Base-by-base conservation (phyloP, 371 early-diverging fungal genomes). In the Haplosporangium sp. region DNA sequence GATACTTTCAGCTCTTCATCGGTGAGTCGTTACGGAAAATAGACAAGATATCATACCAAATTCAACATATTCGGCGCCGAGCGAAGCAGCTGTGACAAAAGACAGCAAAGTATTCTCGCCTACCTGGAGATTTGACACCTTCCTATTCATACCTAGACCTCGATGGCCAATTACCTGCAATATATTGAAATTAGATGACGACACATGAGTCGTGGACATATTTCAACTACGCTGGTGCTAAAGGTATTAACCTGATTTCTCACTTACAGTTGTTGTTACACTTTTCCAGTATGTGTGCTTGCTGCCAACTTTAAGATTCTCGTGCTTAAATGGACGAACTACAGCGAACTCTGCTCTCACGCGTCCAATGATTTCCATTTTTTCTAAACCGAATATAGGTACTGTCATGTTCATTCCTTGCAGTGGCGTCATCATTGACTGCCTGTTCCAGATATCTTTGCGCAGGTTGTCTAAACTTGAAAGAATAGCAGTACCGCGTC, bases 51-150 rank as follows among this genome's bases (percentile, higher is more conserved):
- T 42, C 84, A 55, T 76, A 92, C 94, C 98, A 85, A 98, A 96
- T 84, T 99, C 99, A 13, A 99, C 93, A 69, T 92, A 96, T 71
- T 94, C 92, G 0, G 95, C 97, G 47, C 98, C 98, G 20, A 94
- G 86, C 7, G 91, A 89, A 13, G 92, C 91, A 1, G 98, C 99
- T 0, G 94, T 93, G 19, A 93, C 86, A 85, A 99, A 95, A 0
- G 98, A 97, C 38, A 93, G 81, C 8, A 96, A 88, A 0, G 99
- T 98, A 78, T 99, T 99, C 79, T 99, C 99, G 3, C 95, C 94
- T 13, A 97, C 85, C 79, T 96, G 95, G 38, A 96, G 88, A 45
- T 77, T 84, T 38, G 79, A 65, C 60, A 81, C 86, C 69, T 83
- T 84, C 68, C 85, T 81, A 85, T 96, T 96, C 92, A 93, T 94